Percentiles rank a stretch among this genome's conserved stretches.
phyloP scores from a whole-genome alignment of 495 filamentous ascomycete species.

The Xylaria scruposa region DNA sequence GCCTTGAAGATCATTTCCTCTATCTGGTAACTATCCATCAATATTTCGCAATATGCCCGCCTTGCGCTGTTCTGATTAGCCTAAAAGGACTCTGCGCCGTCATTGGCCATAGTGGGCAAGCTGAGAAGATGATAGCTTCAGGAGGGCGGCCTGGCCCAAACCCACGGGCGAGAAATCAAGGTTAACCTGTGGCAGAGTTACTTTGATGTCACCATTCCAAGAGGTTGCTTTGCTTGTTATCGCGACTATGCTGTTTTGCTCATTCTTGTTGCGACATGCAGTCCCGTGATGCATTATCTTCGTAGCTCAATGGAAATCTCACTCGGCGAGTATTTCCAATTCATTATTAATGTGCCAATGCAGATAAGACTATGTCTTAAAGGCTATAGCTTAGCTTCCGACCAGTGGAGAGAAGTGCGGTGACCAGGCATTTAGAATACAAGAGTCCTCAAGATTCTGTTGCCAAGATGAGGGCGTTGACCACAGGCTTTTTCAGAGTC shows the following conservation, averaged over 20 bases:
- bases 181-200: neutral
- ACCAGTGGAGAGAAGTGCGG: neutral
- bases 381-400: neutral
- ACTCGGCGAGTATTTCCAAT: conserved; percentile 11
- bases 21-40: conserved; percentile 12
- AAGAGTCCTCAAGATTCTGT: neutral
- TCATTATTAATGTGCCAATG: conserved; percentile 10
- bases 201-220: conserved; percentile 12
- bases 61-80: conserved; percentile 6
- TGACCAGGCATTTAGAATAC: neutral
- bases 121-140: neutral
- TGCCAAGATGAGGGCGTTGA: neutral
- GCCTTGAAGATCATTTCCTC: conserved; percentile 18
- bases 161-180: neutral
- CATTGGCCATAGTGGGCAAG: conserved; percentile 1
- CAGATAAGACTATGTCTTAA: neutral
- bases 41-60: neutral
- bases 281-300: neutral
- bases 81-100: neutral
- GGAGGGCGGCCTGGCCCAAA: conserved; percentile 7
- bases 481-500: neutral
- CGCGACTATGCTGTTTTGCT: neutral
- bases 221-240: neutral
- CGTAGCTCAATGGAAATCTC: neutral
- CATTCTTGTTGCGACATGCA: neutral